Evolutionary conservation across 2,329 filamentous ascomycete species (phyloP).

Genomic region (Camillea tinctor): DNA sequence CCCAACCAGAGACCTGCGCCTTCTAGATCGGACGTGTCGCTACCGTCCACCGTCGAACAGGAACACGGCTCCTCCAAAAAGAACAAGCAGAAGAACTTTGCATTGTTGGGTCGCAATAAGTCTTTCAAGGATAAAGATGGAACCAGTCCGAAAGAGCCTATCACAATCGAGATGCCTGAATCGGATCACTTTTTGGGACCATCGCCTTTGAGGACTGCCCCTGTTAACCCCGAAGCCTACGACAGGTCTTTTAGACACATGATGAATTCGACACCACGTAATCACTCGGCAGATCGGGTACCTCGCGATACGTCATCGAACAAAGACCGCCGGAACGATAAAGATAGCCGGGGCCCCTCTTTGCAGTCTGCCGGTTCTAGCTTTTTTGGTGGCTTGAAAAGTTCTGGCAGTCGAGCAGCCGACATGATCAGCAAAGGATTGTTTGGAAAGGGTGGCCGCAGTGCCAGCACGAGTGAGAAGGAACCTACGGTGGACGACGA

Average conservation of each 20-base stretch:
- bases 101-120: slow-evolving; percentile 49
- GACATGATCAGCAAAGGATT: slow-evolving; percentile 80
- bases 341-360: slow-evolving; percentile 47
- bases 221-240: slow-evolving; percentile 50
- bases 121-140: slow-evolving; percentile 48
- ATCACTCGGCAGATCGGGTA: slow-evolving; percentile 70
- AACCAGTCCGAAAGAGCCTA: slow-evolving; percentile 36
- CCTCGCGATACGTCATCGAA: slow-evolving; percentile 43
- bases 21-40: slow-evolving; percentile 51
- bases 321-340: slow-evolving; percentile 46
- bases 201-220: slow-evolving; percentile 58
- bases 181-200: slow-evolving; percentile 39
- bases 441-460: slow-evolving; percentile 74
- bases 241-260: slow-evolving; percentile 69
- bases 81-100: slow-evolving; percentile 55
- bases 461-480: slow-evolving; percentile 67
- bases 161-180: slow-evolving; percentile 33
- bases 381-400: slow-evolving; percentile 73
- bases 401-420: slow-evolving; percentile 70
- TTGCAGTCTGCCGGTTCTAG: slow-evolving; percentile 56
- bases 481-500: slow-evolving; percentile 71
- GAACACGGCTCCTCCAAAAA: slow-evolving; percentile 45
- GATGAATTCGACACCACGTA: slow-evolving; percentile 63
- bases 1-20: slow-evolving; percentile 39
- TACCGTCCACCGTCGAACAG: slow-evolving; percentile 48